A percentile compares a stretch with the other conserved stretches of the same genome.
Conservation (phyloP, 2,329 filamentous ascomycete species). For the Pseudogymnoascus sp. region DNA sequence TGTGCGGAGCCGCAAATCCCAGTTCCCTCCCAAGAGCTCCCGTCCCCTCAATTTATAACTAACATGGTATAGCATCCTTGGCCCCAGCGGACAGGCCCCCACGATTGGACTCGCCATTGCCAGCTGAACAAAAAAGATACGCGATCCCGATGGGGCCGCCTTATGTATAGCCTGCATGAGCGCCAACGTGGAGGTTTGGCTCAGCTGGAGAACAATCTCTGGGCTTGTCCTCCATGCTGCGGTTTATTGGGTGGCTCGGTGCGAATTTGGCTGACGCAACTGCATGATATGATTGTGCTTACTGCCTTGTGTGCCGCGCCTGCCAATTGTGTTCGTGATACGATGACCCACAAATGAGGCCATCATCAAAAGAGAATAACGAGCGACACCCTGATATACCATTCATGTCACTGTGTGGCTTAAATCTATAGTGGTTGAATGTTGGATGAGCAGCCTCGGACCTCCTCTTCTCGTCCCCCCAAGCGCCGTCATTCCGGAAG, state of each 20-base stretch:
- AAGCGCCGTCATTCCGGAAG: background rate
- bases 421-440: constrained; percentile 5
- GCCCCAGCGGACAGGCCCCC: background rate
- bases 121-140: constrained; percentile 7
- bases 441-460: background rate
- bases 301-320: background rate
- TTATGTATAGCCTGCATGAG: constrained; percentile 8
- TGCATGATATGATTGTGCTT: constrained; percentile 9
- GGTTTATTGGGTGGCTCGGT: constrained; percentile 6
- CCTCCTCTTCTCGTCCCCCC: background rate
- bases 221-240: background rate
- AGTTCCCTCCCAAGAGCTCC: background rate
- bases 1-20: background rate
- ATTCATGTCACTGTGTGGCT: constrained; percentile 3
- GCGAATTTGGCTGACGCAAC: constrained; percentile 1
- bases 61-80: constrained; percentile 6
- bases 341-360: background rate
- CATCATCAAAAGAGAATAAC: constrained; percentile 4
- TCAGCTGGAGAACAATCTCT: background rate
- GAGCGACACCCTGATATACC: constrained; percentile 3
- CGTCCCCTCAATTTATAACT: constrained; percentile 3
- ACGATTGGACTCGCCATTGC: background rate
- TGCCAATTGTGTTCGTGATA: constrained; percentile 4
- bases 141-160: constrained; percentile 7
- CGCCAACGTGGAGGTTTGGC: constrained; percentile 6